phyloP scores from a whole-genome alignment of 2,329 filamentous ascomycete species.

The Alternaria hordeiaustralica region DNA sequence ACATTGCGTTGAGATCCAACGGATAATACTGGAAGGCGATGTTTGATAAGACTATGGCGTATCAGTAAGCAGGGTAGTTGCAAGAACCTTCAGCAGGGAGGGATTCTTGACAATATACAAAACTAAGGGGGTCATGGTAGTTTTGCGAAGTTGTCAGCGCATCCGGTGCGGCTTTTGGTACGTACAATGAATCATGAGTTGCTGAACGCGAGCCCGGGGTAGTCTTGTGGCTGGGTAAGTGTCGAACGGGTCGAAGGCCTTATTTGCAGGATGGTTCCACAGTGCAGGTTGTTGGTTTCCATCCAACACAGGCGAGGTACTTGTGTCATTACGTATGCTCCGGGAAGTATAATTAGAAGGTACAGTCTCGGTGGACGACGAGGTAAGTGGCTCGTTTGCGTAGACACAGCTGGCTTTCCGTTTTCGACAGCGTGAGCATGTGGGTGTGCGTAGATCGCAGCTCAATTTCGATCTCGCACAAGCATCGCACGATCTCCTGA shows the following conservation, averaged over 20 bases:
- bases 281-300: background rate
- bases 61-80: background rate
- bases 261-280: constrained; percentile 21
- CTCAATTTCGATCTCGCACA: constrained; percentile 64
- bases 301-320: background rate
- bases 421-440: constrained; percentile 63
- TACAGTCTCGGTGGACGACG: constrained; percentile 5
- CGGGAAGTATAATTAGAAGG: constrained; percentile 11
- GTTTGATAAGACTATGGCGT: constrained; percentile 58
- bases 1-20: constrained; percentile 58
- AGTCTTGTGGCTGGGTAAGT: constrained; percentile 63
- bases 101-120: background rate
- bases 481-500: constrained; percentile 63
- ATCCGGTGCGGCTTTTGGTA: constrained; percentile 10
- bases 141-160: background rate
- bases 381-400: constrained; percentile 59
- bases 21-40: constrained; percentile 68
- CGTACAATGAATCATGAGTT: constrained; percentile 64
- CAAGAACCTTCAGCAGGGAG: background rate
- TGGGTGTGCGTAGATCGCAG: constrained; percentile 62
- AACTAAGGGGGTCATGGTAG: background rate
- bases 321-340: background rate
- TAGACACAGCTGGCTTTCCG: constrained; percentile 58
- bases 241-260: constrained; percentile 62
- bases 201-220: constrained; percentile 58